phyloP scores from a whole-genome alignment of 495 filamentous ascomycete genomes.

The Aspergillus biplanus region DNA sequence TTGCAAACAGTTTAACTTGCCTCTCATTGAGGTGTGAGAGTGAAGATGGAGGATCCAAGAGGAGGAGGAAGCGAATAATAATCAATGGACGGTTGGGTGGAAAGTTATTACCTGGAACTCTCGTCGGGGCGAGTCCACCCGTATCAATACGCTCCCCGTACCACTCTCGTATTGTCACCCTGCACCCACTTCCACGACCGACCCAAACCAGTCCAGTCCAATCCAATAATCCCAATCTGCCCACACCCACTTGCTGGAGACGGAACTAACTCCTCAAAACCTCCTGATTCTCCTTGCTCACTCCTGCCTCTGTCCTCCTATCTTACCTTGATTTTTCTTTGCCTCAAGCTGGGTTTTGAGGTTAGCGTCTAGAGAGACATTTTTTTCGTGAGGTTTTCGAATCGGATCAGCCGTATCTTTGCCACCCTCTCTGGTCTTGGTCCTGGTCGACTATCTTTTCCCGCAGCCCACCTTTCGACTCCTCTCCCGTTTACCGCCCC shows the following conservation, averaged over 20 bases:
- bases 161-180: constrained; percentile 13
- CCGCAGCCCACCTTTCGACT: constrained; percentile 6
- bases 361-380: neutral
- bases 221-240: constrained; percentile 8
- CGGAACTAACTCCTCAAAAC: constrained; percentile 18
- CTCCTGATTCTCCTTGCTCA: constrained; percentile 20
- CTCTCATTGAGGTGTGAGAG: neutral
- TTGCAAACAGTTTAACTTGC: neutral
- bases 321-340: neutral
- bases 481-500: constrained; percentile 16
- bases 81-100: neutral
- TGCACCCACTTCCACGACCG: neutral
- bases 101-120: neutral
- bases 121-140: neutral
- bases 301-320: constrained; percentile 4
- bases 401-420: neutral
- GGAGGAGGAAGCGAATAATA: neutral
- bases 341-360: neutral
- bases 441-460: constrained; percentile 9
- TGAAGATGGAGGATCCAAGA: neutral
- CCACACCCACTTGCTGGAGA: constrained; percentile 12
- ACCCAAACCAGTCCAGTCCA: neutral
- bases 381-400: neutral
- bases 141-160: neutral
- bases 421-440: neutral